These are phyloP conservation scores for Oryza rufipogon DNA, from an alignment of 176 grass and related monocot species.

Conservation along the genomic window DNA sequence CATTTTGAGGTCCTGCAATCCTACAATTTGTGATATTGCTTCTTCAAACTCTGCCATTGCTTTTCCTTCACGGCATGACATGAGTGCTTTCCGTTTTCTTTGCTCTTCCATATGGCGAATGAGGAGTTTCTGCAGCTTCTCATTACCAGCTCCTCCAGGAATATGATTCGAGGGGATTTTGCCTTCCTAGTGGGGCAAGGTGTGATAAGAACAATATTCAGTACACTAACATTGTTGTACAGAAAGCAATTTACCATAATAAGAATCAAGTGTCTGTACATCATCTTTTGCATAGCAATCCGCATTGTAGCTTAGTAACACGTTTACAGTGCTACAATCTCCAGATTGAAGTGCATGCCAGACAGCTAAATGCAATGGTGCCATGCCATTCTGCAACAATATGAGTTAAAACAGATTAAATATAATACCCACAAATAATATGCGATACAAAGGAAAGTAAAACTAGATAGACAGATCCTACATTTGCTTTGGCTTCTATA, in stretches of 20 bases:
- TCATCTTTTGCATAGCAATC: constrained; percentile 93
- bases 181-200: constrained; percentile 61
- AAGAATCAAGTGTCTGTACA: constrained; percentile 61
- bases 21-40: constrained; percentile 84
- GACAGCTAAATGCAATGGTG: constrained; percentile 91
- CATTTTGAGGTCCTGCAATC: constrained; percentile 85
- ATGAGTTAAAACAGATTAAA: constrained; percentile 33
- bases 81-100: constrained; percentile 72
- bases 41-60: constrained; percentile 86
- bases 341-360: constrained; percentile 84
- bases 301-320: constrained; percentile 72
- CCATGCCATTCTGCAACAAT: constrained; percentile 94
- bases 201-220: constrained; percentile 36
- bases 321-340: constrained; percentile 64
- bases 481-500: constrained; percentile 84
- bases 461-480: constrained; percentile 45
- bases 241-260: constrained; percentile 41
- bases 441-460: background rate
- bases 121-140: constrained; percentile 70
- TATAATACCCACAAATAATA: background rate
- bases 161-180: constrained; percentile 85
- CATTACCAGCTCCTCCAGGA: constrained; percentile 48
- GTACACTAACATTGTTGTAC: constrained; percentile 24
- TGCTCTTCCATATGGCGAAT: constrained; percentile 73
- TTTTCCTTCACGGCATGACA: constrained; percentile 67